A percentile compares a stretch with the other conserved stretches of the same genome.
These are phyloP conservation scores for Dryadomyces quercus-mongolicae DNA, from an alignment of 2,329 filamentous ascomycete genomes.

Conservation along the genomic window DNA sequence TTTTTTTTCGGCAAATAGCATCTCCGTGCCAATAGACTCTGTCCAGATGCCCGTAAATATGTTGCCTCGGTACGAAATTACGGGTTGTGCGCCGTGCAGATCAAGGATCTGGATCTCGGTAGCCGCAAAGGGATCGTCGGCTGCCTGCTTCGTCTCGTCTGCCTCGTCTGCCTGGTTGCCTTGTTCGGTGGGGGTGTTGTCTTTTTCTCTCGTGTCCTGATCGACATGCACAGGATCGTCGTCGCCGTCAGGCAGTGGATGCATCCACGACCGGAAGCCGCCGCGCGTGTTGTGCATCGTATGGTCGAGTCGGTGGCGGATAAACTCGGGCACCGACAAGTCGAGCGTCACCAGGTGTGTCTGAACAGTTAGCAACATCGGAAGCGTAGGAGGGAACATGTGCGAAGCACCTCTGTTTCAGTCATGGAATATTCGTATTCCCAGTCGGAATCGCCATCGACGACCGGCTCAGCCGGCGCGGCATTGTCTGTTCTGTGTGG, in stretches of 20 bases:
- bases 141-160: background rate
- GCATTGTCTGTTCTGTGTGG: no score
- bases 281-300: conserved; percentile 26
- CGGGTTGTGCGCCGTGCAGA: conserved; percentile 61
- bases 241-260: conserved; percentile 13
- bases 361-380: conserved; percentile 22
- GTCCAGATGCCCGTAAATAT: conserved; percentile 74
- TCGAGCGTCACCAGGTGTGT: conserved; percentile 54
- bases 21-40: conserved; percentile 71
- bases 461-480: background rate
- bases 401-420: conserved; percentile 42
- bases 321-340: conserved; percentile 48
- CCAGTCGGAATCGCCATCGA: conserved; percentile 38
- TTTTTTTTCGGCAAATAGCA: conserved; percentile 48
- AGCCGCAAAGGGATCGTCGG: conserved; percentile 15
- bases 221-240: conserved; percentile 5
- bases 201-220: background rate
- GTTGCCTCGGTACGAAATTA: conserved; percentile 68
- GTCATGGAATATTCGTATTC: conserved; percentile 56
- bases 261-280: conserved; percentile 30
- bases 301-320: conserved; percentile 27
- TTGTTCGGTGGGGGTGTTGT: background rate
- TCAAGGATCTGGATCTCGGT: conserved; percentile 67
- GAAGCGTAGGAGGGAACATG: background rate
- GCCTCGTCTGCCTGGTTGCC: background rate